Percentiles rank a stretch among this genome's conserved stretches.
Evolutionary conservation across 2,329 filamentous ascomycete genomes (phyloP).

Genomic region (Aspergillus hiratsukae): DNA sequence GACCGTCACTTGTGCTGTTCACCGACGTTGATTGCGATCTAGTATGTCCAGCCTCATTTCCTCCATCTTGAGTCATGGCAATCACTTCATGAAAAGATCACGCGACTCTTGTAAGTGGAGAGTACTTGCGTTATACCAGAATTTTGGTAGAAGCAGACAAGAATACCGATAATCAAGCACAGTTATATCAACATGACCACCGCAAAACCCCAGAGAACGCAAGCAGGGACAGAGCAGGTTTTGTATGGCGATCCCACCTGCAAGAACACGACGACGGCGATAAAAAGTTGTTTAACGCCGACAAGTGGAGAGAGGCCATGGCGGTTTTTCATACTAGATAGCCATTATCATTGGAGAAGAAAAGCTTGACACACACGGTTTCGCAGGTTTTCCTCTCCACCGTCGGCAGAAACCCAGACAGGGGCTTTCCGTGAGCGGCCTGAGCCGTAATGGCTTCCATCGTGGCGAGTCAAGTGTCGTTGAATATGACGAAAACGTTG

Average conservation of each 20-base stretch:
- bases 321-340: neutral
- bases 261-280: neutral
- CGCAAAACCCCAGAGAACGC: neutral
- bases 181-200: neutral
- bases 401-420: neutral
- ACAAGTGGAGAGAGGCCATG: neutral
- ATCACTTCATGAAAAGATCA: neutral
- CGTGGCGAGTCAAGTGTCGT: neutral
- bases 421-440: neutral
- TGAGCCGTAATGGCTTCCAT: neutral
- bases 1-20: slow-evolving; percentile 14
- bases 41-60: slow-evolving; percentile 1
- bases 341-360: neutral
- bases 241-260: neutral
- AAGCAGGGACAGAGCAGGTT: neutral
- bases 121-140: neutral
- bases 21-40: slow-evolving; percentile 14
- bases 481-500: neutral
- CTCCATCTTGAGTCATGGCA: slow-evolving; percentile 9
- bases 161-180: neutral
- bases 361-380: neutral
- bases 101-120: neutral
- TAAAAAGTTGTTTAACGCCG: neutral
- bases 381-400: neutral
- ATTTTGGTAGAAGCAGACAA: neutral